These are phyloP conservation scores for Moesziomyces sp. DNA, from an alignment of 1,284 basidiomycete species.

Conservation along the genomic window DNA sequence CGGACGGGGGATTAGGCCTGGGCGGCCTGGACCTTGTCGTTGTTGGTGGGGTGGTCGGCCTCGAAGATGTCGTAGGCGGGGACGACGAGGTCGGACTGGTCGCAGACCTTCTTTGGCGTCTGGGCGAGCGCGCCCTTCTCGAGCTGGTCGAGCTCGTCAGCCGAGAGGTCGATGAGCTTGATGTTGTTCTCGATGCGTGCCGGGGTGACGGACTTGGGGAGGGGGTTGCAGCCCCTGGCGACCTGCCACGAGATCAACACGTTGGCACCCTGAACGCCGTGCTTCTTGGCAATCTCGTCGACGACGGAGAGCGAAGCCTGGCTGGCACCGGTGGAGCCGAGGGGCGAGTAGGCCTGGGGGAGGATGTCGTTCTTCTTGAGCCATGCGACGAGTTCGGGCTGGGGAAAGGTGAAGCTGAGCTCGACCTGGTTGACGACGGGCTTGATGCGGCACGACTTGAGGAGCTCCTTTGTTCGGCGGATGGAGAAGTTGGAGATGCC, in stretches of 20 bases:
- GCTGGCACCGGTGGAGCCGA: conserved; percentile 51
- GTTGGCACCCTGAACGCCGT: conserved; percentile 55
- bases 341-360: conserved; percentile 60
- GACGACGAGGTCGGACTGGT: conserved; percentile 55
- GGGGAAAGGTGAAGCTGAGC: conserved; percentile 72
- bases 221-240: conserved; percentile 57
- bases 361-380: conserved; percentile 69
- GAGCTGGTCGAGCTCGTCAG: conserved; percentile 68
- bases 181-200: conserved; percentile 57
- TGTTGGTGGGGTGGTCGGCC: conserved; percentile 50
- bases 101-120: conserved; percentile 54
- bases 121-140: conserved; percentile 70
- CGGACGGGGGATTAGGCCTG: conserved; percentile 3
- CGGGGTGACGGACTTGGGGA: conserved; percentile 51
- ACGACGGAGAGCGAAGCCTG: conserved; percentile 52
- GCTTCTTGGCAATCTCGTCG: conserved; percentile 54
- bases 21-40: conserved; percentile 52
- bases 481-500: conserved; percentile 73
- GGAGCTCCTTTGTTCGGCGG: conserved; percentile 56
- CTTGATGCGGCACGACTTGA: conserved; percentile 52
- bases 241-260: conserved; percentile 58
- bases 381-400: conserved; percentile 79
- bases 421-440: conserved; percentile 64
- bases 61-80: conserved; percentile 58
- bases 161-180: conserved; percentile 70